These are phyloP conservation scores for Dothistroma septosporum DNA, from an alignment of 2,329 filamentous ascomycete genomes.

Conservation along the genomic window DNA sequence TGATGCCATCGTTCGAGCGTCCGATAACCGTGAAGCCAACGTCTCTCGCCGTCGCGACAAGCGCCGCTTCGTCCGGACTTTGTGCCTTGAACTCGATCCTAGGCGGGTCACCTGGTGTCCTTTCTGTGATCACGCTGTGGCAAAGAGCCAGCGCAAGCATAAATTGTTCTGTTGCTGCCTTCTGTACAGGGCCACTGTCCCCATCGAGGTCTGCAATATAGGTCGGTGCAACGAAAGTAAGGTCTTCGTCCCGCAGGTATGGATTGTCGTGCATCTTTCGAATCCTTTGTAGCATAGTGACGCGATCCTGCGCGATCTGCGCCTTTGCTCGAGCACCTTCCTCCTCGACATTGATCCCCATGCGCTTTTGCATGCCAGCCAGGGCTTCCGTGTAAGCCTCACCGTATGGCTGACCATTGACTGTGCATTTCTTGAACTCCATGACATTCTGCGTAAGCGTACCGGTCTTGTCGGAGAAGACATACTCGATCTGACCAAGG, in stretches of 20 bases:
- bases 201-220: slow-evolving; percentile 81
- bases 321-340: slow-evolving; percentile 67
- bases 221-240: slow-evolving; percentile 90
- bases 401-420: slow-evolving; percentile 94
- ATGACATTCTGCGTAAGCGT: slow-evolving; percentile 90
- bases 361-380: slow-evolving; percentile 88
- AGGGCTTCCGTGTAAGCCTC: slow-evolving; percentile 98
- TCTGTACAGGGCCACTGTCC: slow-evolving; percentile 70
- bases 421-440: slow-evolving; percentile 98
- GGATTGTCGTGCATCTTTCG: slow-evolving; percentile 81
- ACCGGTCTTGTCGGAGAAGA: slow-evolving; percentile 93
- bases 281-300: slow-evolving; percentile 66
- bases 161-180: slow-evolving; percentile 75
- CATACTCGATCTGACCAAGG: slow-evolving; percentile 96
- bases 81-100: slow-evolving; percentile 95
- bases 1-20: slow-evolving; percentile 71
- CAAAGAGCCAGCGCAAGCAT: slow-evolving; percentile 96
- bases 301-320: slow-evolving; percentile 75
- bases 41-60: slow-evolving; percentile 90
- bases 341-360: slow-evolving; percentile 80
- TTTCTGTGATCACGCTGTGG: slow-evolving; percentile 91
- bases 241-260: slow-evolving; percentile 80
- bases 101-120: slow-evolving; percentile 81
- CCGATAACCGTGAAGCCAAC: slow-evolving; percentile 92
- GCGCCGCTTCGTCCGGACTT: slow-evolving; percentile 90